Evolutionary conservation across 331 rosid genomes (phyloP), one percentile per base, ranked within the genome.

Genomic region (Acacia pycnantha): DNA sequence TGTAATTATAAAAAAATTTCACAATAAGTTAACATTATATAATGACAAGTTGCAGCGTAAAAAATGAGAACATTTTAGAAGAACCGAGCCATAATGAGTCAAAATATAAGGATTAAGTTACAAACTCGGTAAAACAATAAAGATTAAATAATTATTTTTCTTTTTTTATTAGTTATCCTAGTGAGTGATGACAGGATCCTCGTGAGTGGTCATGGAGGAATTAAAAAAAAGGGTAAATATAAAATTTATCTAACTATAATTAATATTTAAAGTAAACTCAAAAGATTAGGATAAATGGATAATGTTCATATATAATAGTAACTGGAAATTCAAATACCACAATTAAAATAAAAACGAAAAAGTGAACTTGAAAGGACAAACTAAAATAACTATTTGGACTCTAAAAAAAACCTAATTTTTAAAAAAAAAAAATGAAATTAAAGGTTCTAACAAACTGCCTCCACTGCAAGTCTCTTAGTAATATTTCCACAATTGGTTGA

Each of bases 401-500:
- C 22, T 59, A 33, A 33, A 33, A 15, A 16, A 31, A 16, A 65
- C 41, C 41, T 15, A 16, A 5, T 2, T 65, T 59, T 43, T 9
- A 43, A 43, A 43, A 13, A 12, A 16, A 43, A 43, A 43, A 13
- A 12, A 16, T 7, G 8, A 15, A 65, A 8, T 8, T 16, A 16
- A 16, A 31, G 3, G 2, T 33, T 8, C 24, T 65, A 65, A 66
- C 91, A 87, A n/a, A 85, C 44, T 0, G 82, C 89, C 48, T 87
- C 88, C 73, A 84, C 89, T 0, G 87, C 92, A 18, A 89, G 84
- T 54, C 88, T 81, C 74, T 83, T 85, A 2, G 51, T 40, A 22
- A 43, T 11, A 47, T 66, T 78, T 41, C 85, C 88, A 65, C 89
- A 89, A 2, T 9, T 29, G 0, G 89, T 56, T 24, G 87, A 1